Percentiles rank a stretch among this genome's conserved stretches.
phyloP scores from a whole-genome alignment of 1,284 basidiomycete species.

The Fomitopsis pinicola region DNA sequence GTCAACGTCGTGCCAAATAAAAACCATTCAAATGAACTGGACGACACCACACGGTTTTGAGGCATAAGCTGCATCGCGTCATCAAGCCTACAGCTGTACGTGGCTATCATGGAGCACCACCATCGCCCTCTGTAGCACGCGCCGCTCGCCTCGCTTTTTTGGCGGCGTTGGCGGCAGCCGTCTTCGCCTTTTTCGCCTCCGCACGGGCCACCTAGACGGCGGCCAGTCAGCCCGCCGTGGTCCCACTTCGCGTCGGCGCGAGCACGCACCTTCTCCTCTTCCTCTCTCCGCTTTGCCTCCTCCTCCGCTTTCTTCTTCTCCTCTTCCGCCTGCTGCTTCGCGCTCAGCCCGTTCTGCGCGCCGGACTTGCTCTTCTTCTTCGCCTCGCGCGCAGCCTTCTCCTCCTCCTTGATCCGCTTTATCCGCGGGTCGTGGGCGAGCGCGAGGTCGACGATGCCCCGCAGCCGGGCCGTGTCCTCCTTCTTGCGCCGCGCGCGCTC shows the following conservation, averaged over 20 bases:
- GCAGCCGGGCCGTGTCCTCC: constrained; percentile 92
- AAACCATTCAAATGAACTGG: too few species aligned
- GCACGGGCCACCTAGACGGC: constrained; percentile 54
- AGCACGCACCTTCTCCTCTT: constrained; percentile 54
- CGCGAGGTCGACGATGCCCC: constrained; percentile 85
- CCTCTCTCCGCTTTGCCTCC: constrained; percentile 56
- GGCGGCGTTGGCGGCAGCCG: constrained; percentile 83
- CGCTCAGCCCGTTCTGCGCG: constrained; percentile 42
- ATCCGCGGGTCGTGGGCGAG: constrained; percentile 91
- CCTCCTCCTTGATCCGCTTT: constrained; percentile 95
- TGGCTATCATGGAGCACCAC: background rate
- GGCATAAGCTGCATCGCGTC: too few species aligned
- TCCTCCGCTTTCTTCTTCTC: constrained; percentile 72
- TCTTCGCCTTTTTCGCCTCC: constrained; percentile 81
- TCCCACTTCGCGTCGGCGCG: background rate
- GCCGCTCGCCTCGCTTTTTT: constrained; percentile 88
- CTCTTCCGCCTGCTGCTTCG: constrained; percentile 67
- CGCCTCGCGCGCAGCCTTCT: constrained; percentile 92
- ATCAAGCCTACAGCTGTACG: too few species aligned
- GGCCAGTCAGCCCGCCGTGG: constrained; percentile 1
- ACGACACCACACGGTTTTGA: too few species aligned
- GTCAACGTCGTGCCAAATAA: too few species aligned
- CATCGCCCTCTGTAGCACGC: constrained; percentile 25
- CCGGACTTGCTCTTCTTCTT: constrained; percentile 73
- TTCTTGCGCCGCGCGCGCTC: constrained; percentile 97